These are phyloP conservation scores for Diplosphaera chodatii DNA, from an alignment of 139 green algal genomes.

Conservation along the genomic window DNA sequence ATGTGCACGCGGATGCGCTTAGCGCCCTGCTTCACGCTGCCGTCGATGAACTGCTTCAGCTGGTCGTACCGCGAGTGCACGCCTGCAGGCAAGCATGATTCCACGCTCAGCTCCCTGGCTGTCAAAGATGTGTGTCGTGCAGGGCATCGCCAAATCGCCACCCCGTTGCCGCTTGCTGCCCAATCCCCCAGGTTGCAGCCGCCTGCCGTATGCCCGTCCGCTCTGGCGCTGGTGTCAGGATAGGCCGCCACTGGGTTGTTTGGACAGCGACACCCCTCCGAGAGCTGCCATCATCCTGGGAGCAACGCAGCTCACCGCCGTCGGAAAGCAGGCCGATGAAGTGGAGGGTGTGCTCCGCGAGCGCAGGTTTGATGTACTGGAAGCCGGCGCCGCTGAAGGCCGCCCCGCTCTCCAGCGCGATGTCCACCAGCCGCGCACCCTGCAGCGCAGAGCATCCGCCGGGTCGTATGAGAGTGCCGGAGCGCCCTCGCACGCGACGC, in stretches of 20 bases:
- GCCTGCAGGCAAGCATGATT: neutral
- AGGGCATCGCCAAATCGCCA: too few species aligned
- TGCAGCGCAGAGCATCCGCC: slow-evolving; percentile 36
- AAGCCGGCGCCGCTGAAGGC: slow-evolving; percentile 71
- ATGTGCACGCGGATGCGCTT: slow-evolving; percentile 88
- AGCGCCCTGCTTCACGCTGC: slow-evolving; percentile 68
- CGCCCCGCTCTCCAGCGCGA: slow-evolving; percentile 67
- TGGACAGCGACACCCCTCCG: too few species aligned
- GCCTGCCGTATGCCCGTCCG: too few species aligned
- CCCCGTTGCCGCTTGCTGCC: too few species aligned
- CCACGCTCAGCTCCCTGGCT: too few species aligned
- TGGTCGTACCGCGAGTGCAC: slow-evolving; percentile 81
- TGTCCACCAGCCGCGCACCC: slow-evolving; percentile 87
- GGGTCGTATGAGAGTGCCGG: too few species aligned
- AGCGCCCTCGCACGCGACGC: too few species aligned
- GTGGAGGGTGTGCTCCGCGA: slow-evolving; percentile 83
- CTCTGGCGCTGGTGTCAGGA: too few species aligned
- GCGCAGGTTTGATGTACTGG: slow-evolving; percentile 61
- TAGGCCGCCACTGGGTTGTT: too few species aligned
- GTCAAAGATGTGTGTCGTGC: too few species aligned
- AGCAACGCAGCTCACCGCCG: slow-evolving; percentile 49
- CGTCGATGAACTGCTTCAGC: slow-evolving; percentile 53
- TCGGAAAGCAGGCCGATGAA: slow-evolving; percentile 92
- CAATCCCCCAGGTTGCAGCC: too few species aligned
- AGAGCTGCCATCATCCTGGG: too few species aligned